Conservation (phyloP, 2,329 filamentous ascomycete genomes). For the Fusarium liriodendri region DNA sequence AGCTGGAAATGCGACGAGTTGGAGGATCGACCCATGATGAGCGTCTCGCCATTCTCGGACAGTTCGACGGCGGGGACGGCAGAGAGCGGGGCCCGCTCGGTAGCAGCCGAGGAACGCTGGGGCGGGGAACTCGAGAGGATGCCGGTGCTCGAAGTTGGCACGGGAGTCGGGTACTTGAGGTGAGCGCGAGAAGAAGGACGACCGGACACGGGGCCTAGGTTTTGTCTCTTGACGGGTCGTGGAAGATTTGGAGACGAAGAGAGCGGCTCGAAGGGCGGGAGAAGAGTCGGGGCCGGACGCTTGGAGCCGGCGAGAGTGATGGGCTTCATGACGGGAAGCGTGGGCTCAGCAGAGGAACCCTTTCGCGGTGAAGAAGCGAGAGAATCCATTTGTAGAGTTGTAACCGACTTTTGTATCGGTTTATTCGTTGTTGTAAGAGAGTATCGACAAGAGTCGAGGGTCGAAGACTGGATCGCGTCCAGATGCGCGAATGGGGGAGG, state of each 20-base stretch:
- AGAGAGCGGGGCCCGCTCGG: constrained; percentile 85
- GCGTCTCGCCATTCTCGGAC: constrained; percentile 80
- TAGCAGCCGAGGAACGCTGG: constrained; percentile 66
- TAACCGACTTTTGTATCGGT: not conserved
- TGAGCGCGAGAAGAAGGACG: constrained; percentile 53
- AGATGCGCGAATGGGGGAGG: constrained; percentile 9
- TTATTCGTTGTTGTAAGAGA: not conserved
- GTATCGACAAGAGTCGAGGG: not conserved
- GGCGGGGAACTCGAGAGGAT: constrained; percentile 90
- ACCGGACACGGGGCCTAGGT: constrained; percentile 47
- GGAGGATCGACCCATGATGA: constrained; percentile 92
- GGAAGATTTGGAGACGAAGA: constrained; percentile 82
- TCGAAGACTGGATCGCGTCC: constrained; percentile 32
- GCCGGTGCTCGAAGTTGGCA: constrained; percentile 93
- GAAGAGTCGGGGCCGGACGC: constrained; percentile 73
- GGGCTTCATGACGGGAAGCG: constrained; percentile 46
- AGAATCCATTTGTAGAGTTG: constrained; percentile 50
- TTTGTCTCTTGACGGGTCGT: constrained; percentile 75
- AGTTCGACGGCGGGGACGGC: constrained; percentile 86
- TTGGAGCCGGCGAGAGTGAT: constrained; percentile 61
- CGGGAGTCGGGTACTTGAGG: constrained; percentile 88
- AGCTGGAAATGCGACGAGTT: constrained; percentile 96
- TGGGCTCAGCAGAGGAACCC: constrained; percentile 47
- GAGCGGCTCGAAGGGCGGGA: constrained; percentile 83
- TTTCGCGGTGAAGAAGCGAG: constrained; percentile 47